These are phyloP conservation scores for Paramecium biaurelia DNA, from an alignment of 73 alveolate genomes.

Conservation along the genomic window DNA sequence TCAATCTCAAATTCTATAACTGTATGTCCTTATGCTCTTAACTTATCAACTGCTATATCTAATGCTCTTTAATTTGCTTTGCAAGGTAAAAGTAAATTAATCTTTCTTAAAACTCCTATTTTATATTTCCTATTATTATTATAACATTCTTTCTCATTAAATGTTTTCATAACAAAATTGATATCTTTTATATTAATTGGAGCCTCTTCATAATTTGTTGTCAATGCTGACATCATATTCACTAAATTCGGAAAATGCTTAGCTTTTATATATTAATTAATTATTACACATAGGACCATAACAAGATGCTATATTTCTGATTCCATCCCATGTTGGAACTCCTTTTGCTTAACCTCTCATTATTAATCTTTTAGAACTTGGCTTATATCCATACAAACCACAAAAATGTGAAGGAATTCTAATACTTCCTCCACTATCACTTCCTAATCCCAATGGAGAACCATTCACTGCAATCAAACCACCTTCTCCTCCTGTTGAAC, in stretches of 20 bases:
- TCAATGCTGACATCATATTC: slow-evolving; percentile 14
- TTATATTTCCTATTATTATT: neutral
- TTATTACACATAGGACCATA: slow-evolving; percentile 59
- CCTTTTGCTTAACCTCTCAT: slow-evolving; percentile 62
- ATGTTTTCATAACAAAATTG: neutral
- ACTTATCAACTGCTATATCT: neutral
- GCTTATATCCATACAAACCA: slow-evolving; percentile 83
- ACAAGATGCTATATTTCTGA: slow-evolving; percentile 52
- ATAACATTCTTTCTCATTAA: neutral
- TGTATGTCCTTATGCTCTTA: slow-evolving; percentile 48
- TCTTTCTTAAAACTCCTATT: slow-evolving; percentile 32
- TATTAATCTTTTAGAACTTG: slow-evolving; percentile 66
- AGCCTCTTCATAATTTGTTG: neutral
- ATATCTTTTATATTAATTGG: slow-evolving; percentile 11
- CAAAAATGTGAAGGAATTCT: slow-evolving; percentile 80
- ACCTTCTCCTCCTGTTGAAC: slow-evolving; percentile 90
- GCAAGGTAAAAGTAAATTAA: slow-evolving; percentile 12
- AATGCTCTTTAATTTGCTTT: slow-evolving; percentile 56
- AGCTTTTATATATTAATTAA: neutral
- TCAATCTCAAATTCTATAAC: slow-evolving; percentile 51
- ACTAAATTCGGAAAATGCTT: neutral
- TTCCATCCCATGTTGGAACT: slow-evolving; percentile 48
- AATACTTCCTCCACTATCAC: slow-evolving; percentile 84
- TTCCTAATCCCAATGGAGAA: slow-evolving; percentile 77
- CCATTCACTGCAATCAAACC: slow-evolving; percentile 73